Percentiles rank a stretch among this genome's conserved stretches.
Evolutionary conservation across 768 basidiomycete species (phyloP).

Genomic region (Phallus indusiatus): DNA sequence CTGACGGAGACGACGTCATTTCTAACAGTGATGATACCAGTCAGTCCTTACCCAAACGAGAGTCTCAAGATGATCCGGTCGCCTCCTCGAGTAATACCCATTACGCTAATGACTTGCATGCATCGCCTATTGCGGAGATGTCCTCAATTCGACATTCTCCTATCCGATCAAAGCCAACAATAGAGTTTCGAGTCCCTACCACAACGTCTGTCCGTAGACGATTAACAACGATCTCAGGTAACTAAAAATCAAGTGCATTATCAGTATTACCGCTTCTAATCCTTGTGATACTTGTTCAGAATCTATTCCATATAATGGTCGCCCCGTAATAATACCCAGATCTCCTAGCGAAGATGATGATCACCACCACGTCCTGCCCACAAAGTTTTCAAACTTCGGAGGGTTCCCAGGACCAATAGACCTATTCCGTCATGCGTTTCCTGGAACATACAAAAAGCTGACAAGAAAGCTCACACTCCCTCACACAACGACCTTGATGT

Average conservation of each 20-base stretch:
- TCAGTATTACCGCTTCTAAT: background rate
- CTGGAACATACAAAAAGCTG: constrained; percentile 46
- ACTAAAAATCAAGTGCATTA: background rate
- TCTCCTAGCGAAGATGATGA: background rate
- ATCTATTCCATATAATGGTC: background rate
- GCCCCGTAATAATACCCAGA: background rate
- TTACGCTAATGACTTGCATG: background rate
- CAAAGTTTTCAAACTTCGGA: constrained; percentile 12
- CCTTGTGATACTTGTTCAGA: background rate
- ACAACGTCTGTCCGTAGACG: background rate
- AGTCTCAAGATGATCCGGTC: background rate
- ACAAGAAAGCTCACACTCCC: constrained; percentile 71
- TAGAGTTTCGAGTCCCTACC: background rate
- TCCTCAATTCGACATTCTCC: background rate
- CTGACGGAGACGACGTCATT: background rate
- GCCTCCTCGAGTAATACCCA: background rate
- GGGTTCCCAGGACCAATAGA: constrained; percentile 28
- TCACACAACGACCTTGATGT: constrained; percentile 46
- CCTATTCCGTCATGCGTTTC: constrained; percentile 51
- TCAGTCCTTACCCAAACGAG: background rate
- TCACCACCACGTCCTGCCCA: background rate
- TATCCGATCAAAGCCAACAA: background rate
- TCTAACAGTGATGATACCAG: too few relatives aligned
- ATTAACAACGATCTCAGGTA: background rate
- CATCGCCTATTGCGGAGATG: background rate